Base-by-base conservation (phyloP, 2,329 filamentous ascomycete genomes). In the Cladophialophora immunda region DNA sequence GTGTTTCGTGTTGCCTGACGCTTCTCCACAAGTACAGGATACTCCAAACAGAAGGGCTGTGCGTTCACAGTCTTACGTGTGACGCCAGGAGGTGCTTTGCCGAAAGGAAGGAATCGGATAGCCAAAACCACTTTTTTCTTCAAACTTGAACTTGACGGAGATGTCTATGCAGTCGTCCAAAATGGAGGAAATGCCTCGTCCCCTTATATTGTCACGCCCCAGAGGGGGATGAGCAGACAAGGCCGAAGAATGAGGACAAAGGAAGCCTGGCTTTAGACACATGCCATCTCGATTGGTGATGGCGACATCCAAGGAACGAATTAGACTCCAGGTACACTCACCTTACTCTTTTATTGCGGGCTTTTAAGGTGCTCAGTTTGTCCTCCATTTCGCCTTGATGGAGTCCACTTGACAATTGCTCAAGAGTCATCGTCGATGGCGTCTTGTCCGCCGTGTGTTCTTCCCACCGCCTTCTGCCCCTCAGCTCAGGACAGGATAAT, bases 261-360 rank as follows among this genome's bases (percentile, higher is more conserved):
- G 58, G 45, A 50, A 53, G 41, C 45, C 34, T 61, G 32, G 29
- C 57, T 55, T 30, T 50, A 54, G 50, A 64, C 67, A 68, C 64
- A 66, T 68, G 67, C 63, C 50, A 68, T 68, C 58, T 64, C 36
- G 25, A 68, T 64, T 66, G 64, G 67, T 58, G 47, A 68, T 68
- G 53, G 67, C 67, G 67, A 66, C 67, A 68, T 68, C 53, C 32
- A 19, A 29, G 38, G 30, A n/a, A 29, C 57, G 52, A 50, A 59
- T 59, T 47, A 59, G 38, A 41, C 25, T 34, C 29, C 29, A 58
- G 27, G 36, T 34, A 19, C 45, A 11, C 45, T 50, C 45, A 50
- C 45, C 41, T 53, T 30, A 38, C 11, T 27, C 19, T 53, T 47
- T n/a, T 29, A 29, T 52, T 32, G 19, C 29, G 19, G 65, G 45